Percentiles rank a stretch among this genome's conserved stretches.
Evolutionary conservation across 306 rosid genomes (phyloP).

Genomic region (Sicyos edulis): DNA sequence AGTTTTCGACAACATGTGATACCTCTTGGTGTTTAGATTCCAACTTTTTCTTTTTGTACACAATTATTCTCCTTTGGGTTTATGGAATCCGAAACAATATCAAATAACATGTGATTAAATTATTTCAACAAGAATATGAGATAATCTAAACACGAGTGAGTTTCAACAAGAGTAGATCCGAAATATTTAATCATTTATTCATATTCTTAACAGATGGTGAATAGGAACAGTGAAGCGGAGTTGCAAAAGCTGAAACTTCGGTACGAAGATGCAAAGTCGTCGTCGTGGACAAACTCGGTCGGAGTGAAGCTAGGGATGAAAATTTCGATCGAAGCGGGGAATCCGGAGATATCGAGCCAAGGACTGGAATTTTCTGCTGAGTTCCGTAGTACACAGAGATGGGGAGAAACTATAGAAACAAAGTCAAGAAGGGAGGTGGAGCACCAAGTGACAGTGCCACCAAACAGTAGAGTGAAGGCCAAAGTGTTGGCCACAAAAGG

Average conservation of each 20-base stretch:
- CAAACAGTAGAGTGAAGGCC: background rate
- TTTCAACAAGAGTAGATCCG: no score
- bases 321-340: background rate
- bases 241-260: background rate
- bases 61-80: no score
- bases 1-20: no score
- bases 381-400: background rate
- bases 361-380: background rate
- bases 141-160: no score
- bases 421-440: background rate
- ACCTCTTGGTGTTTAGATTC: no score
- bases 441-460: background rate
- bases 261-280: background rate
- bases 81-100: no score
- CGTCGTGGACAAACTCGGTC: background rate
- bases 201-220: background rate
- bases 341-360: background rate
- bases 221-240: background rate
- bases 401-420: constrained; percentile 10
- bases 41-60: no score
- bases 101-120: no score
- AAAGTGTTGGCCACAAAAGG: constrained; percentile 19
- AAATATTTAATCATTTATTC: no score
- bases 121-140: no score
- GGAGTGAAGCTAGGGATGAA: constrained; percentile 2